Evolutionary conservation across 352 stramenopile species (phyloP).

Genomic region (Phytophthora tentaculata): DNA sequence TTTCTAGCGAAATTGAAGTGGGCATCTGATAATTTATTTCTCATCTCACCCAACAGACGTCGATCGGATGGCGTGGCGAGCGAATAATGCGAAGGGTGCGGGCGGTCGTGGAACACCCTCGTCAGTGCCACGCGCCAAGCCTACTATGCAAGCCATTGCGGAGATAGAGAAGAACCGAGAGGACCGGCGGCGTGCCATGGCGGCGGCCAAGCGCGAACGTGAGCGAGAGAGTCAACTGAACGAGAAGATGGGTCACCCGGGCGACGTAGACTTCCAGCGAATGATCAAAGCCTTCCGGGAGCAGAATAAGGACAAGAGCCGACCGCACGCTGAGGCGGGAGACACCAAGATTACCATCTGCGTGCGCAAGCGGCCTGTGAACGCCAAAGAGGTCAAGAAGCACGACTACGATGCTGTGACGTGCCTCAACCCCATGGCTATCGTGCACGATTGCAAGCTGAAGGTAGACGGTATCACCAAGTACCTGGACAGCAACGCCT

Average conservation of each 20-base stretch:
- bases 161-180: slow-evolving; percentile 89
- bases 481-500: slow-evolving; percentile 97
- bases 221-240: slow-evolving; percentile 83
- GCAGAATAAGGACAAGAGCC: slow-evolving; percentile 67
- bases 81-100: slow-evolving; percentile 22
- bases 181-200: slow-evolving; percentile 84
- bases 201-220: slow-evolving; percentile 86
- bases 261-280: slow-evolving; percentile 92
- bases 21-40: slow-evolving; percentile 19
- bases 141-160: slow-evolving; percentile 74
- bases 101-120: slow-evolving; percentile 17
- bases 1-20: slow-evolving; percentile 14
- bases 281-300: slow-evolving; percentile 91
- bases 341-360: slow-evolving; percentile 95
- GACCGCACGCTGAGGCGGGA: slow-evolving; percentile 47
- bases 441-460: slow-evolving; percentile 98
- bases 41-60: slow-evolving; percentile 15
- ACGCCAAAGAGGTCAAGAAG: slow-evolving; percentile 89
- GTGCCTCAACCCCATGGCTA: slow-evolving; percentile 93
- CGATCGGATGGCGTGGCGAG: slow-evolving; percentile 43
- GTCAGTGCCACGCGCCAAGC: slow-evolving; percentile 44
- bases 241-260: slow-evolving; percentile 80
- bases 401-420: slow-evolving; percentile 97
- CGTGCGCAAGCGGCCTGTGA: slow-evolving; percentile 96
- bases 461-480: slow-evolving; percentile 99